Evolutionary conservation across 331 rosid species (phyloP), one percentile per base, ranked within the genome.

Genomic region (Erythrophleum ivorense): DNA sequence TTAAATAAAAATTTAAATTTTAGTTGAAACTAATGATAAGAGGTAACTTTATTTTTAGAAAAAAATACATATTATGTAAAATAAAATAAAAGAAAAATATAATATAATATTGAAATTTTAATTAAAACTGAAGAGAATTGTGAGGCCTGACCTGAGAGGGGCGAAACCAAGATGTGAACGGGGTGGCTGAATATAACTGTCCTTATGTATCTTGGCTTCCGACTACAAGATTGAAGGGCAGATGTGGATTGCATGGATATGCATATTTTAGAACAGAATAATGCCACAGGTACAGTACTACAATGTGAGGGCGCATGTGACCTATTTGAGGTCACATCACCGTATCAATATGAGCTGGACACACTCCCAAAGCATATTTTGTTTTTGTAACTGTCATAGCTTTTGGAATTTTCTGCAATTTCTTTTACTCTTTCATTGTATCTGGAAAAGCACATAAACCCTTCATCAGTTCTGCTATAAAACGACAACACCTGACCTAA

Each of bases 291-390:
- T 65, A 71, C 87, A 24, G 10, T 21, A 46, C 84, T 63, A 73
- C 34, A 53, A 43, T 84, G 87, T 87, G 4, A 16, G 89, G 89
- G 90, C 85, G 81, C 87, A 83, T 75, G 86, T 84, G 91, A 91
- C 77, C 84, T 21, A 67, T 73, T 65, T 77, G 73, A 80, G 88
- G 86, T 91, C 91, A 89, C 91, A 86, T 89, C 91, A 86, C 71
- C 84, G 85, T 85, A 85, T 84, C 88, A 78, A 29, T 21, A 53
- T 67, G 79, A 86, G 86, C 88, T 82, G 90, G 86, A 79, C 75
- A 24, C 9, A 16, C 21, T 54, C 24, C 9, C 24, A 16, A 54
- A 54, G 31, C 11, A 55, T 55, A 55, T 19, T 55, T 55, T n/a
- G 62, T n/a, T 19, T 55, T 18, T 19, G 21, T 54, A 11, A 48